Evolutionary conservation across 768 basidiomycete species (phyloP), one percentile per base, ranked within the genome.

Genomic region (Pleurotus giganteus): DNA sequence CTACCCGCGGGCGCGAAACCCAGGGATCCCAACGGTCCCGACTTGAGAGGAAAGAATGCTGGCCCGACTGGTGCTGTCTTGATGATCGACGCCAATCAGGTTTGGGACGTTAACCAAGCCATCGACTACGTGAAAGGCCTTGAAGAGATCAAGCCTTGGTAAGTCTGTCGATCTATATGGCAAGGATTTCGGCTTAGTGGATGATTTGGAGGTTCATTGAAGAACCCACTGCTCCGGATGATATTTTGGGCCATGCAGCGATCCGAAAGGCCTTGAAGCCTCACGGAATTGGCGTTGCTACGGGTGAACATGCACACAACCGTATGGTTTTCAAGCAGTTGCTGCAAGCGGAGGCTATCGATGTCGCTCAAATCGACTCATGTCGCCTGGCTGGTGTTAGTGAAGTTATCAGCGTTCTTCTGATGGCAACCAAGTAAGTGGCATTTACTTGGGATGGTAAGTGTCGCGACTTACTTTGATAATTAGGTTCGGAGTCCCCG

Each of bases 21-120:
- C 28, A 81, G 84, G 47, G 83, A 89, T 66, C 84, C 85, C 17
- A 74, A 75, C 42, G 72, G 81, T 56, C 75, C 79, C 45, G 88
- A 75, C 39, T 74, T 97, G 29, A 79, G 74, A 36, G 92, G 88
- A 3, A 98, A 97, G 80, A 97, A 97, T 59, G 93, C 94, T 3
- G 93, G 95, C 4, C 93, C 93, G 8, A 94, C 94, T 0, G 95
- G 96, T 4, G 84, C 88, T 28, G 95, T 98, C 42, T 76, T 98
- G 43, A 98, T 98, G 95, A 91, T 98, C 58, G 95, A 98, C 69
- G 90, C 95, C 34, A 98, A 98, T 71, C 95, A 97, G 70, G 89
- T 95, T 4, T 95, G 91, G 91, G 94, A 96, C 61, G 96, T 98
- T 13, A 77, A 85, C 26, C 83, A 94, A 68, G 95, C 96, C 5